Percentiles rank a stretch among this genome's conserved stretches.
phyloP scores from a whole-genome alignment of 495 filamentous ascomycete species.

The Penicillium cataractarum region DNA sequence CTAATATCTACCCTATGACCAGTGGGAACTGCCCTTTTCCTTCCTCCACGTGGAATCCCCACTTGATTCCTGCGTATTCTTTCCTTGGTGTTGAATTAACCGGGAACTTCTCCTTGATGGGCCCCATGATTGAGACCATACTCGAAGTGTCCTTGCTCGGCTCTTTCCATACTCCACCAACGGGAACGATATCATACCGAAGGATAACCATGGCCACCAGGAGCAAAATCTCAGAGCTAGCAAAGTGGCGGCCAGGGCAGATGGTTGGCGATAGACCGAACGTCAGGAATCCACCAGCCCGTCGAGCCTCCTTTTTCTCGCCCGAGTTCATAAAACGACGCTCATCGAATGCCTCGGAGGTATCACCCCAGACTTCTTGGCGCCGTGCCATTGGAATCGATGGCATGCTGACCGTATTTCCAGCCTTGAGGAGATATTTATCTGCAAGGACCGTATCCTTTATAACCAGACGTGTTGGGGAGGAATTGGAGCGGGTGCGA shows the following conservation, averaged over 20 bases:
- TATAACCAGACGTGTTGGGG: conserved; percentile 30
- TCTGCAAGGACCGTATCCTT: conserved; percentile 38
- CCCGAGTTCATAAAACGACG: conserved; percentile 32
- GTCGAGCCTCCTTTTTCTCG: conserved; percentile 14
- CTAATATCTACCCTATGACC: conserved; percentile 25
- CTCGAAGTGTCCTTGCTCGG: conserved; percentile 23
- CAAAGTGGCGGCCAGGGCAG: conserved; percentile 55
- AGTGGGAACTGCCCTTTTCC: conserved; percentile 32
- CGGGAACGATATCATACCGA: conserved; percentile 42
- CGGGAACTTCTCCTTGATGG: conserved; percentile 18
- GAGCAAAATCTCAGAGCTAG: conserved; percentile 43
- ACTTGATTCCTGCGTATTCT: conserved; percentile 29
- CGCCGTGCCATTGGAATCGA: conserved; percentile 23
- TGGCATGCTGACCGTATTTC: conserved; percentile 33
- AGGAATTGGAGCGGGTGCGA: conserved; percentile 27
- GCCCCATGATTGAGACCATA: conserved; percentile 23
- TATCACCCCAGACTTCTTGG: conserved; percentile 32
- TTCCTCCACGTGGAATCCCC: conserved; percentile 27
- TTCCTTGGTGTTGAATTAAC: conserved; percentile 23
- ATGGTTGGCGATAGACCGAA: conserved; percentile 49
- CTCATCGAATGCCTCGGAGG: conserved; percentile 32
- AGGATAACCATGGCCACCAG: conserved; percentile 42
- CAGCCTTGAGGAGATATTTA: conserved; percentile 34
- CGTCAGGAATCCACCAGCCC: conserved; percentile 35
- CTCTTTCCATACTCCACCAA: conserved; percentile 21